Base-by-base conservation (phyloP, 1,284 basidiomycete genomes). In the Ganoderma resinaceum region DNA sequence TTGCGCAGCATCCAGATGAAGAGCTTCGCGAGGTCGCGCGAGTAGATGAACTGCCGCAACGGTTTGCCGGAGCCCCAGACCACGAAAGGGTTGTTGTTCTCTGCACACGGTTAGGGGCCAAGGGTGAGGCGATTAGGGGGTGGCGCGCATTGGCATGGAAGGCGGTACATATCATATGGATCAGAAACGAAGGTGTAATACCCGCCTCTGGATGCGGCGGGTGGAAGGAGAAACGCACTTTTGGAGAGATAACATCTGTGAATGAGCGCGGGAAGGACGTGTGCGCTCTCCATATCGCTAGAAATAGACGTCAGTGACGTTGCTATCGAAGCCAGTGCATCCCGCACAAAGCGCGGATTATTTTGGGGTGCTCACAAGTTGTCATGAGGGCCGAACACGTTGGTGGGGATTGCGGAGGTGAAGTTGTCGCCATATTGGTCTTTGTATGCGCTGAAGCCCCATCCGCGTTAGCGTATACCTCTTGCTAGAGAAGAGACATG, bases 31-130 rank as follows among this genome's bases (percentile, higher is more conserved):
- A 97, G 89, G 80, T 97, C 95, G 63, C 88, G 85, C n/a, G 95
- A 96, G 82, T 95, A 97, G 80, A 97, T 96, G 80, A 97, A 97
- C 80, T 97, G 95, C 38, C 95, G 89, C 42, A 97, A 85, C 6
- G 95, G 95, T 74, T 92, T 94, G 46, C 95, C 95, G 0, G 93
- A 91, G 7, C 95, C 95, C 65, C 88, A 82, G n/a, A 96, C 92
- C 62, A 91, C 83, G 80, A 97, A 95, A 1, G 92, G 90, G 0
- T 91, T 93, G 65, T 85, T 86, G 77, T 95, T 94, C 80, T 94
- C 95, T 96, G 78, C 55, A 49, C 26, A 23, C n/a, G 46, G 18
- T n/a, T 11, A 18, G 35, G 58, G 35, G 46, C 16, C n/a, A n/a
- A n/a, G 8, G 16, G 9, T 12, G 52, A 18, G 58, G 35, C 5